Conservation (phyloP, 2,329 filamentous ascomycete species). For the Trematosphaeria pertusa region DNA sequence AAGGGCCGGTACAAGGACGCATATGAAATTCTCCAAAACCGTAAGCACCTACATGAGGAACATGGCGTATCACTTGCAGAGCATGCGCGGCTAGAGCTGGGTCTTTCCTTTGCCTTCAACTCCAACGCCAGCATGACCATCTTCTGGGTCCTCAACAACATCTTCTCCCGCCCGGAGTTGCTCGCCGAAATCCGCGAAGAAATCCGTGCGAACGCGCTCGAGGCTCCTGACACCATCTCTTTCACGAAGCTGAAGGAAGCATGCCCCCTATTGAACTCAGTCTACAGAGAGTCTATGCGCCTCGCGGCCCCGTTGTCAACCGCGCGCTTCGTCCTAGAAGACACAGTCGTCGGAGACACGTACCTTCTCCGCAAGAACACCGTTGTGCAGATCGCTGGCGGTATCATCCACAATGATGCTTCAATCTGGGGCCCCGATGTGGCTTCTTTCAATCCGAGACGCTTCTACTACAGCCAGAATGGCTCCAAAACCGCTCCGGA, state of each 20-base stretch:
- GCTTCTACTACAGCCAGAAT: conserved; percentile 45
- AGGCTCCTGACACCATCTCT: conserved; percentile 39
- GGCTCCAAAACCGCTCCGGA: conserved; percentile 25
- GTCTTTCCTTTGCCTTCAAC: conserved; percentile 43
- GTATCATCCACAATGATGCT: conserved; percentile 51
- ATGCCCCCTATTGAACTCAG: conserved; percentile 54
- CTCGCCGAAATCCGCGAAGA: conserved; percentile 52
- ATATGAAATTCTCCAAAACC: conserved; percentile 30
- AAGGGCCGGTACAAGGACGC: conserved; percentile 27
- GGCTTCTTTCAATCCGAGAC: conserved; percentile 50
- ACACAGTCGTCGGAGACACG: conserved; percentile 51
- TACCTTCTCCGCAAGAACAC: conserved; percentile 54
- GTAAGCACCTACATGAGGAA: conserved; percentile 24
- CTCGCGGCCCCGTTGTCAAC: conserved; percentile 49
- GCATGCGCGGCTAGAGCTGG: conserved; percentile 32
- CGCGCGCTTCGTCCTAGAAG: conserved; percentile 51
- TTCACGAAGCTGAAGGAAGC: conserved; percentile 46
- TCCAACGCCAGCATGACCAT: conserved; percentile 53
- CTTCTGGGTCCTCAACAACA: conserved; percentile 56
- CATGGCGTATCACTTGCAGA: conserved; percentile 24
- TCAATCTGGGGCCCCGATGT: conserved; percentile 56
- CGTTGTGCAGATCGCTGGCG: conserved; percentile 55
- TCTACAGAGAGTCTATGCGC: conserved; percentile 56
- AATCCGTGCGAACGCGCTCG: conserved; percentile 35
- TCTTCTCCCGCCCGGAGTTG: conserved; percentile 51